Evolutionary conservation across 108 stramenopile species (phyloP).

Genomic region (Discostella stelligeroides): DNA sequence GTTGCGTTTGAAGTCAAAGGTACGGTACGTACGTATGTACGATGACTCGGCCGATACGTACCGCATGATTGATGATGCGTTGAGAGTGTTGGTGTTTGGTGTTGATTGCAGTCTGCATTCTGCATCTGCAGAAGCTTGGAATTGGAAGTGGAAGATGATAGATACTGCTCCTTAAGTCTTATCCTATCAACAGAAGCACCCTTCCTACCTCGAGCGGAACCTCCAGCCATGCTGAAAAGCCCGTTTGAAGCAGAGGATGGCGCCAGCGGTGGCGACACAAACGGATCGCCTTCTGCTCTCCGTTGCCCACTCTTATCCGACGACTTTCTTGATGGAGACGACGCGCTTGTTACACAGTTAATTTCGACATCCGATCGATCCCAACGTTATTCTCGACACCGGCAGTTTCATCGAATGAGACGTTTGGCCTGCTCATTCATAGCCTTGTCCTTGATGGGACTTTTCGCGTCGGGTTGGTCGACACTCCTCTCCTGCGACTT

Average conservation of each 20-base stretch:
- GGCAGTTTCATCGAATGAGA: neutral
- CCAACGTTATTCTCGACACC: neutral
- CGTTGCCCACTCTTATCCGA: slow-evolving; percentile 3
- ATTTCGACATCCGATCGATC: slow-evolving; percentile 8
- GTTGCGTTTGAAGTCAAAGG: no score
- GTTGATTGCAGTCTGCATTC: no score
- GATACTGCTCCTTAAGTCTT: no score
- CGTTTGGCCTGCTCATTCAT: neutral
- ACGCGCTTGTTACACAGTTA: slow-evolving; percentile 21
- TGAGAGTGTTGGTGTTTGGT: no score
- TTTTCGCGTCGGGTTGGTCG: slow-evolving; percentile 20
- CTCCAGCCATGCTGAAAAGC: neutral
- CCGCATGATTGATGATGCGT: no score
- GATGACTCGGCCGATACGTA: no score
- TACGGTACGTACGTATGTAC: no score
- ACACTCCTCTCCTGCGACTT: slow-evolving; percentile 25
- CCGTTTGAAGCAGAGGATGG: slow-evolving; percentile 3
- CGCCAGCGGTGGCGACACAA: neutral
- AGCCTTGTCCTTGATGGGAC: slow-evolving; percentile 19
- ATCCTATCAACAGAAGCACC: no score
- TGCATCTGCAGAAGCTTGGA: no score
- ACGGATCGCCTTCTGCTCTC: neutral
- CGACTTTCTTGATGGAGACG: slow-evolving; percentile 7
- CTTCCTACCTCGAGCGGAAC: no score
- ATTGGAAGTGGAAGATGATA: no score